Evolutionary conservation across 192 early-diverging fungal species (phyloP).

Genomic region (Phlyctochytrium planicorne): DNA sequence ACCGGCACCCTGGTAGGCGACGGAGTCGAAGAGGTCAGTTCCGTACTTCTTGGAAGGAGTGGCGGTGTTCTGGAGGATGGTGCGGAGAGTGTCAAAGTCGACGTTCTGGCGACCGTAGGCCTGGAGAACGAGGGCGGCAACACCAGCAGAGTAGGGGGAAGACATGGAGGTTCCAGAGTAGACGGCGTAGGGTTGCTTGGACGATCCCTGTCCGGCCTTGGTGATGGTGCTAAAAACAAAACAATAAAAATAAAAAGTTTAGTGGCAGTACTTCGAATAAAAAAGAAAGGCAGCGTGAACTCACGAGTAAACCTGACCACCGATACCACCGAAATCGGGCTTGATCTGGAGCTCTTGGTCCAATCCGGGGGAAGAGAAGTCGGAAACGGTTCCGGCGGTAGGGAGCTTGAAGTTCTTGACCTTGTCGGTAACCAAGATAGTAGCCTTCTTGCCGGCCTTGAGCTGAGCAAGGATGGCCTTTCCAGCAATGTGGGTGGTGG

Average conservation of each 20-base stretch:
- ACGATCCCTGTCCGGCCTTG: not conserved
- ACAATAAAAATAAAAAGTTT: too few species aligned
- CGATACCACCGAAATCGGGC: constrained; percentile 38
- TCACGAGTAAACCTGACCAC: constrained; percentile 33
- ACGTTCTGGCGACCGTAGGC: constrained; percentile 16
- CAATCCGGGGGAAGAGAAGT: constrained; percentile 73
- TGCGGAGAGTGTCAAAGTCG: constrained; percentile 17
- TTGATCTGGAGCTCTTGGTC: constrained; percentile 68
- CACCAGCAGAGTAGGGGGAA: constrained; percentile 71
- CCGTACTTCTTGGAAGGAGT: constrained; percentile 12
- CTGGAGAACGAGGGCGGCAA: constrained; percentile 64
- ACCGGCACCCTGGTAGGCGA: constrained; percentile 51
- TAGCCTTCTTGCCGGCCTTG: not conserved
- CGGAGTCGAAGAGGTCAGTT: constrained; percentile 9
- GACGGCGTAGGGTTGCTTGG: constrained; percentile 18
- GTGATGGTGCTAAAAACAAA: constrained; percentile 23
- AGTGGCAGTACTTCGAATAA: too few species aligned
- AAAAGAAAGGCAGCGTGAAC: too few species aligned
- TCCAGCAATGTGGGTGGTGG: constrained; percentile 7
- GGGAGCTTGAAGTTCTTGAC: not conserved
- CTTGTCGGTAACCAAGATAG: not conserved
- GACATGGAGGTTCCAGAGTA: constrained; percentile 78
- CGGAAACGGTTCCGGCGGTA: constrained; percentile 60
- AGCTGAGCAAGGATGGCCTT: not conserved
- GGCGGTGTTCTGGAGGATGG: constrained; percentile 27